Evolutionary conservation across 371 early-diverging fungal species (phyloP), one percentile per base, ranked within the genome.

Genomic region (Lichtheimia ramosa): DNA sequence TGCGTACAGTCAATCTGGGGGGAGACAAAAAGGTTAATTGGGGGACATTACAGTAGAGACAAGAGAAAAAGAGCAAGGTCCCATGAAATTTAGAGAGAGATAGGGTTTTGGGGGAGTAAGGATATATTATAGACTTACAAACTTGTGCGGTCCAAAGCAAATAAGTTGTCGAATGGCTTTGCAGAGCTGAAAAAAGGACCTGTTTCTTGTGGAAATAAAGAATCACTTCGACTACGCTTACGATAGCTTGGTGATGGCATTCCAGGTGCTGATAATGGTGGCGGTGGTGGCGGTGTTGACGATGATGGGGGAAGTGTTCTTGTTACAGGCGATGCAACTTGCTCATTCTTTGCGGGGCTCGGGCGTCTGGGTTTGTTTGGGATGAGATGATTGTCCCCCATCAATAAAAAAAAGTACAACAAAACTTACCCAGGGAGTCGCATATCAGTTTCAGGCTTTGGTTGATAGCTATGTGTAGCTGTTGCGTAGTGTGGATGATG

Each of bases 111-210:
- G 34, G 34, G 34, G 34, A 8, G 34, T 25, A 25, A 25, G 8
- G 34, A 34, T 27, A 27, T n/a, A n/a, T n/a, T n/a, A 28, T 27
- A 15, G 6, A 61, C 73, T 68, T 83, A 86, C 86, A 81, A 66
- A 52, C 74, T 77, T 25, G 81, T 73, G 61, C 82, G 74, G 61
- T 90, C 89, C 64, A 86, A 68, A 21, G 74, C 83, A 61, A 75
- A 84, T 16, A 90, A 54, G 54, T 85, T 86, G 61, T 83, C 83
- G 54, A 79, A 71, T 43, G 84, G 84, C 46, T 82, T 83, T 41
- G 87, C 86, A 16, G 84, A 80, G 28, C 81, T 82, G 53, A 89
- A 88, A 64, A 83, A 83, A 12, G 89, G 88, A 42, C 86, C 76
- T 20, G 70, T 65, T 53, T 81, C 77, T 46, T 66, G 61, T 13